Percentiles rank a stretch among this genome's conserved stretches.
Conservation (phyloP, 176 grass and related monocot species). For the Avena insularis region DNA sequence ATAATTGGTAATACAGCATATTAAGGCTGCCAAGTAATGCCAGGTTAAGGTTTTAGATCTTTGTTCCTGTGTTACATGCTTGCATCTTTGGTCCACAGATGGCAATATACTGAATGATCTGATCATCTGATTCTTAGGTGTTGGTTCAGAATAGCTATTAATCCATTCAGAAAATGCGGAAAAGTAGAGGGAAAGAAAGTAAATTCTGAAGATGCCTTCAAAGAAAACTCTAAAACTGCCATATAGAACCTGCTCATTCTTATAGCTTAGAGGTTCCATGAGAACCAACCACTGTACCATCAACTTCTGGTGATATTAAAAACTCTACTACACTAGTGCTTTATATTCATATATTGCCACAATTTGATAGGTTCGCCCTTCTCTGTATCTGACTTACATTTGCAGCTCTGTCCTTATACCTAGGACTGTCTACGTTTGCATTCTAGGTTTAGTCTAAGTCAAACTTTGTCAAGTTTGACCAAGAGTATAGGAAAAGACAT, state of each 20-base stretch:
- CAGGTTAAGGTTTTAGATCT: neutral
- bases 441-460: too few species aligned
- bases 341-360: neutral
- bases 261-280: constrained; percentile 32
- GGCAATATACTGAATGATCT: neutral
- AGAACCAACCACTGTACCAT: neutral
- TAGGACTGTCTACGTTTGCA: neutral
- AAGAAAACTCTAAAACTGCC: constrained; percentile 13
- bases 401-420: neutral
- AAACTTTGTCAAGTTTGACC: too few species aligned
- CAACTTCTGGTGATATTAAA: constrained; percentile 3
- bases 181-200: neutral
- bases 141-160: neutral
- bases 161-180: neutral
- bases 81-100: neutral
- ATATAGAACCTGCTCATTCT: constrained; percentile 19
- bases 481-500: too few species aligned
- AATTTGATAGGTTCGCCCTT: neutral
- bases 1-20: neutral
- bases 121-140: neutral
- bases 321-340: neutral
- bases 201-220: constrained; percentile 2
- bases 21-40: constrained; percentile 2
- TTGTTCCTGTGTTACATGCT: constrained; percentile 21
- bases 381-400: constrained; percentile 3